These are phyloP conservation scores for Diddensiella caesifluorescens DNA, from an alignment of 805 yeast genomes.

Conservation along the genomic window DNA sequence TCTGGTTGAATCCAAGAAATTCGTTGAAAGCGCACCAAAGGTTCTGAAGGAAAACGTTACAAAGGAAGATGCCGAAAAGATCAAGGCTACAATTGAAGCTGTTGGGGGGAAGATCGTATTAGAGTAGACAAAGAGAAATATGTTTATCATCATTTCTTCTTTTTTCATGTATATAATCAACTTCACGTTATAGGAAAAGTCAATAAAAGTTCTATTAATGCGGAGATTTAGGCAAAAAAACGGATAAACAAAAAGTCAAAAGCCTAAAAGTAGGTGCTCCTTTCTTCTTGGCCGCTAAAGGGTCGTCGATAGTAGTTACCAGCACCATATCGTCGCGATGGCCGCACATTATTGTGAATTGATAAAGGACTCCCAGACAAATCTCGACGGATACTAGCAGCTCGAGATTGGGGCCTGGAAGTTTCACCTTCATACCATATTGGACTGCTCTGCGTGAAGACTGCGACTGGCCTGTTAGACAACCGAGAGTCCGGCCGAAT, in stretches of 20 bases:
- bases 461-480: background rate
- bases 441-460: constrained; percentile 1
- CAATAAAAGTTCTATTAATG: too few relatives aligned
- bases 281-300: too few relatives aligned
- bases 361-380: background rate
- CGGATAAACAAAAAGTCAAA: too few relatives aligned
- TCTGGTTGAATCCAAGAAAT: constrained; percentile 94
- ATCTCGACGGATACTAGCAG: background rate
- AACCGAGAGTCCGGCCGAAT: background rate
- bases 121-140: constrained; percentile 48
- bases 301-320: too few relatives aligned
- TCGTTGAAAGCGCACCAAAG: constrained; percentile 97
- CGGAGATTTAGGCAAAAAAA: too few relatives aligned
- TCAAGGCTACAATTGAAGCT: constrained; percentile 86
- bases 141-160: background rate
- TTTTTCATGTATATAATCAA: constrained; percentile 4
- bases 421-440: background rate
- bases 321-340: too few relatives aligned
- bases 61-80: constrained; percentile 97
- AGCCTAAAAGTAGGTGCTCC: too few relatives aligned
- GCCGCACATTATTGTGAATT: background rate
- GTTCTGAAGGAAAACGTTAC: constrained; percentile 89
- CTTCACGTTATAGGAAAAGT: too few relatives aligned
- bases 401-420: background rate
- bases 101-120: constrained; percentile 89